Conservation (phyloP, 805 yeast genomes). For the Candida andamanensis region DNA sequence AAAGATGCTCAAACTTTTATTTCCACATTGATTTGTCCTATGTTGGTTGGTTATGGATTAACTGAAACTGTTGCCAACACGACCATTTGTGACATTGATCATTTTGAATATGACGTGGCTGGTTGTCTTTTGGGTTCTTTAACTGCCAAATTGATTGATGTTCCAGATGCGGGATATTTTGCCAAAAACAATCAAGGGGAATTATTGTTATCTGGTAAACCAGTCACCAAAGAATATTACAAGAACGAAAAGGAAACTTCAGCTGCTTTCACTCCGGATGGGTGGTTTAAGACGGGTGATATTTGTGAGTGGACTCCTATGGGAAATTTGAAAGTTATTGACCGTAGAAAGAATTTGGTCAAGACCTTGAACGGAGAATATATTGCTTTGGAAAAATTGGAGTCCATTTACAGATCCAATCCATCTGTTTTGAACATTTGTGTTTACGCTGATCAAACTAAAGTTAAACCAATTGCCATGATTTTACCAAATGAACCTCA, state of each 20-base stretch:
- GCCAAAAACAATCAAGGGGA: slow-evolving; percentile 95
- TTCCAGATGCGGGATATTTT: slow-evolving; percentile 82
- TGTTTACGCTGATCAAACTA: slow-evolving; percentile 84
- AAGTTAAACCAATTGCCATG: slow-evolving; percentile 90
- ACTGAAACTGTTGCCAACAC: slow-evolving; percentile 95
- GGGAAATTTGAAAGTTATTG: slow-evolving; percentile 81
- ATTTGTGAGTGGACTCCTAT: slow-evolving; percentile 85
- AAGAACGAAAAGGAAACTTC: slow-evolving; percentile 78
- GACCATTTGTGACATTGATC: slow-evolving; percentile 57
- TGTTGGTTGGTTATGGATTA: slow-evolving; percentile 92
- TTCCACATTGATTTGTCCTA: slow-evolving; percentile 69
- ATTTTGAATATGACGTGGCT: slow-evolving; percentile 67
- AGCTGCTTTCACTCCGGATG: slow-evolving; percentile 69
- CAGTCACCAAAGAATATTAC: slow-evolving; percentile 74
- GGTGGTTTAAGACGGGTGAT: slow-evolving; percentile 97
- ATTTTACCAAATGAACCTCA: slow-evolving; percentile 74
- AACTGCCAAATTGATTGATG: slow-evolving; percentile 86
- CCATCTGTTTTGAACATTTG: slow-evolving; percentile 74
- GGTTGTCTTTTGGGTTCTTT: slow-evolving; percentile 82
- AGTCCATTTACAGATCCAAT: slow-evolving; percentile 84
- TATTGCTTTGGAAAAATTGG: slow-evolving; percentile 93
- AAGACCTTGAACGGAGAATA: slow-evolving; percentile 97
- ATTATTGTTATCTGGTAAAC: slow-evolving; percentile 69
- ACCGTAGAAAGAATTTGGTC: slow-evolving; percentile 92
- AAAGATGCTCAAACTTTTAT: slow-evolving; percentile 78